phyloP scores from a whole-genome alignment of 306 rosid species.

The Sphenostylis stenocarpa region DNA sequence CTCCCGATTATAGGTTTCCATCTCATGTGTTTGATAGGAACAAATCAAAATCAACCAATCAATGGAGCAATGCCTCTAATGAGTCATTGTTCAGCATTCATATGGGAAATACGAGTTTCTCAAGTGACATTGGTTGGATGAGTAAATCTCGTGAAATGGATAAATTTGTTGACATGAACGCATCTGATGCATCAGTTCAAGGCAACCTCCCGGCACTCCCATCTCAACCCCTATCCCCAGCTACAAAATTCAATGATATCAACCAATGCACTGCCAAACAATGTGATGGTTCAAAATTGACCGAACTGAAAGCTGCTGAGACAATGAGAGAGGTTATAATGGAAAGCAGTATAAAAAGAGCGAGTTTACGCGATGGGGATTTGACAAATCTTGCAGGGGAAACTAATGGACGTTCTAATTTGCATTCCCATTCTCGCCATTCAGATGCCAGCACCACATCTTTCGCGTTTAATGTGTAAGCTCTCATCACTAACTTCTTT shows the following conservation, averaged over 20 bases:
- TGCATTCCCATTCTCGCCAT: conserved; percentile 29
- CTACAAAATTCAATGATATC: conserved; percentile 24
- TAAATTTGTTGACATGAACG: background rate
- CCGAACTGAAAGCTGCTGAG: conserved; percentile 65
- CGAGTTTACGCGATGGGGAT: background rate
- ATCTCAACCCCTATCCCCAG: background rate
- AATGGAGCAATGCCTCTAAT: conserved; percentile 79
- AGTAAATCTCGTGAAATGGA: conserved; percentile 33
- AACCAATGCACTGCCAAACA: conserved; percentile 15
- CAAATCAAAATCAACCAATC: conserved; percentile 46
- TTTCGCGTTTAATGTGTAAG: conserved; percentile 76
- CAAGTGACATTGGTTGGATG: conserved; percentile 44
- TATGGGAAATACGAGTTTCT: conserved; percentile 77
- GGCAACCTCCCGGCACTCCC: conserved; percentile 2
- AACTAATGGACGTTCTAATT: background rate
- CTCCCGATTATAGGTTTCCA: conserved; percentile 51
- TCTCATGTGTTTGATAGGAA: conserved; percentile 55
- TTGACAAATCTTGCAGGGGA: background rate
- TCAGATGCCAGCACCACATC: conserved; percentile 64
- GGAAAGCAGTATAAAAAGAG: conserved; percentile 40
- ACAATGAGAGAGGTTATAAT: conserved; percentile 72
- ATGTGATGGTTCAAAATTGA: conserved; percentile 23
- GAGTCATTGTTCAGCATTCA: conserved; percentile 89
- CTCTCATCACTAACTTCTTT: background rate
- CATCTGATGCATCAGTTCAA: background rate